Evolutionary conservation across 129 eudicot genomes (phyloP), one percentile per base, ranked within the genome.

Genomic region (Helianthus tuberosus): DNA sequence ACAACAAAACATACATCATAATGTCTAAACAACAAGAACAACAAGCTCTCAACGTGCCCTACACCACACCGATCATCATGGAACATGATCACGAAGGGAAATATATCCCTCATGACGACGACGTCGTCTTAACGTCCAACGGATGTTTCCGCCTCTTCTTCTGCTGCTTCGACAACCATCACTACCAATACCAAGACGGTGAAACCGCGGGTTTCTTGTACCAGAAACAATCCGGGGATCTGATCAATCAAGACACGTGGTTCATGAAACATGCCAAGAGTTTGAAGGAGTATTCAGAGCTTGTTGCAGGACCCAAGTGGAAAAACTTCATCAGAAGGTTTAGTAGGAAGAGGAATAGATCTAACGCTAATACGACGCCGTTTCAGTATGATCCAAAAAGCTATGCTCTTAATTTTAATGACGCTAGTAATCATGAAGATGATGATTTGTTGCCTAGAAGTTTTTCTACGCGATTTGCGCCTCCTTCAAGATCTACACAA

Each of bases 221-320:
- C 64, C 80, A 74, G 23, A 15, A 79, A 36, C 55, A 25, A 3
- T 6, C 75, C 15, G 85, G 81, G 53, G 86, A 71, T 20, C 64
- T 79, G 27, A 71, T 72, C 14, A 17, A 39, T 5, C 66, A 79
- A 12, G 92, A 87, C 50, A 14, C 85, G 0, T 90, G 98, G 98
- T 17, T 86, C 54, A 84, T 78, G 75, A 71, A 47, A 48, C 74
- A 81, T 27, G 51, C 88, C 4, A 89, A 89, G 81, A 72, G 78
- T 17, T 29, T 87, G 53, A 89, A 80, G 78, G 92, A 86, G 25
- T 79, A 77, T 5, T 89, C 98, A n/a, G 98, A 93, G 84, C 48
- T 87, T 1, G 89, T 89, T 0, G 96, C 96, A 0, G 98, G 98
- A 44, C 98, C 98, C 0, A 93, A 89, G 69, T 93, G 96, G 98